Evolutionary conservation across 139 green algal genomes (phyloP), one percentile per base, ranked within the genome.

Genomic region (Chlamydomonas sp.): DNA sequence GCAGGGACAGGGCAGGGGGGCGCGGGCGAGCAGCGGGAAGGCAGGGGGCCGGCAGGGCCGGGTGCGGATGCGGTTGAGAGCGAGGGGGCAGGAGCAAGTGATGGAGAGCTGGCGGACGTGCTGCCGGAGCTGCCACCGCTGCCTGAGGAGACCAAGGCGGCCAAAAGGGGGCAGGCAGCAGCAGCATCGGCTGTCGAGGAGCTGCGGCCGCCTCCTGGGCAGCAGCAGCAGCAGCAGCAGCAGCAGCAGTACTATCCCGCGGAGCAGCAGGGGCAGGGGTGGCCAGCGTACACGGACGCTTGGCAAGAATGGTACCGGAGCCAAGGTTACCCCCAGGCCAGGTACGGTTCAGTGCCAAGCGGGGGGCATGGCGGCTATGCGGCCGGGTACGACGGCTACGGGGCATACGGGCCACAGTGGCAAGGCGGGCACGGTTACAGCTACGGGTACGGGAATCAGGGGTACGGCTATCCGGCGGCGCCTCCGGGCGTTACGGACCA

Each of bases 81-180:
- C 1, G 79, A 6, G 31, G 84, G 6, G 5, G 72, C 59, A 76
- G 74, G 63, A 61, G 72, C 60, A 62, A 64, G 4, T 8, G 62
- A 58, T 68, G 75, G 0, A 66, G 59, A 77, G 68, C 62, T 75
- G 63, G 3, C 4, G 2, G 8, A 18, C 60, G 31, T 59, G 57
- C 71, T 71, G 66, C 68, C 59, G 61, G 66, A 91, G 60, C 79
- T 89, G 74, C 80, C 63, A 59, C 89, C 68, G 17, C 77, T 86
- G 83, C 76, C 88, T 20, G 82, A 89, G 72, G 77, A 90, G 86
- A 10, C 15, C 66, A 77, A 83, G 77, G 66, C 76, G 16, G 60
- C 60, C 84, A 3, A 75, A 15, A 77, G 62, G 69, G 78, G 18
- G 15, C 18, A 49, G 63, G 72, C 63, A 63, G 79, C 63, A 62